Evolutionary conservation across 306 rosid species (phyloP).

Genomic region (Albizia julibrissin): DNA sequence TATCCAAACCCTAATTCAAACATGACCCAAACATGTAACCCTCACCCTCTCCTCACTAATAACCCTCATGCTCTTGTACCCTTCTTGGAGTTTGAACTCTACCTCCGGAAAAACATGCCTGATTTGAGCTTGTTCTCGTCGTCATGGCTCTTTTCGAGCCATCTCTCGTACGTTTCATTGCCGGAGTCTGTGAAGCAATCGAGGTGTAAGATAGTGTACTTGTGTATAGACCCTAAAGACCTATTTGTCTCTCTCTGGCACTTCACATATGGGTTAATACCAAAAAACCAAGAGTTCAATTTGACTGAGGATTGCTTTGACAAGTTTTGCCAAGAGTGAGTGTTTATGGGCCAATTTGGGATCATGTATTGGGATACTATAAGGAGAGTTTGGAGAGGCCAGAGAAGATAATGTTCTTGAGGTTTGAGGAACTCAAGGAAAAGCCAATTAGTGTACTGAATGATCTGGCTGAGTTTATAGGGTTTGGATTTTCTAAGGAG

Average conservation of each 20-base stretch:
- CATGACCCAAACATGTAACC: neutral
- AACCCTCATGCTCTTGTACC: constrained; percentile 50
- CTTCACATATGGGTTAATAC: constrained; percentile 37
- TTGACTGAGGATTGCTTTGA: constrained; percentile 24
- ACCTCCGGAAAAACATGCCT: neutral
- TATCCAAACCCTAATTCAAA: neutral
- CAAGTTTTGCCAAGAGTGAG: constrained; percentile 15
- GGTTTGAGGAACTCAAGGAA: neutral
- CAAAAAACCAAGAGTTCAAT: neutral
- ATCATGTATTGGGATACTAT: constrained; percentile 5
- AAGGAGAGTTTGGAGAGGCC: neutral
- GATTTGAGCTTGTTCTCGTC: constrained; percentile 15
- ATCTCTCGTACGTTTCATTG: neutral
- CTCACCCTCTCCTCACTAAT: constrained; percentile 36
- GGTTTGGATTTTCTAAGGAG: neutral
- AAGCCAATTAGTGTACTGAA: neutral
- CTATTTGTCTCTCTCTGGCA: constrained; percentile 45
- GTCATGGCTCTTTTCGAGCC: constrained; percentile 20
- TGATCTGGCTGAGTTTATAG: neutral
- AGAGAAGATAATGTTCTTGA: neutral
- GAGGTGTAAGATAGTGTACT: constrained; percentile 38
- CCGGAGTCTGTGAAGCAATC: constrained; percentile 27
- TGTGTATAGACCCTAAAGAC: constrained; percentile 48
- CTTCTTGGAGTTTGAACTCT: constrained; percentile 38
- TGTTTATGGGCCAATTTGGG: constrained; percentile 14